Percentiles rank a stretch among this genome's conserved stretches.
Conservation (phyloP, 768 basidiomycete species). For the Serendipita sp. region DNA sequence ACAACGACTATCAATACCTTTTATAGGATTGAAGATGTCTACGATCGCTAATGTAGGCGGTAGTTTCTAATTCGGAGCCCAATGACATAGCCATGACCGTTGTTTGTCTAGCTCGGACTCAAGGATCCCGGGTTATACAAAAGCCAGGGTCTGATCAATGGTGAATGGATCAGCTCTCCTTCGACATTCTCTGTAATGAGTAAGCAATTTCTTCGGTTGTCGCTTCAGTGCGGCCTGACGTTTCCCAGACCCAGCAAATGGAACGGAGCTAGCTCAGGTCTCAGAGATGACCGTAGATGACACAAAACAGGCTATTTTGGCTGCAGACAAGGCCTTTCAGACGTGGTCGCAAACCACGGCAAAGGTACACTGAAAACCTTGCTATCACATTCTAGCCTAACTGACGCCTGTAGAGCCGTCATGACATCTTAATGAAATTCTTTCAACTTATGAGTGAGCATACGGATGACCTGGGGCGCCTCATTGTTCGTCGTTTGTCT, state of each 20-base stretch:
- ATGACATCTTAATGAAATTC: slow-evolving; percentile 70
- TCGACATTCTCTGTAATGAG: slow-evolving; percentile 62
- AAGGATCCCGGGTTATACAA: slow-evolving; percentile 64
- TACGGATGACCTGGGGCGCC: slow-evolving; percentile 69
- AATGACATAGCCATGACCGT: neutral
- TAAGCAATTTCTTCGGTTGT: slow-evolving; percentile 24
- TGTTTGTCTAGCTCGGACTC: slow-evolving; percentile 25
- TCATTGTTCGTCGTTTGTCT: slow-evolving; percentile 47
- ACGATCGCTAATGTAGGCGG: neutral
- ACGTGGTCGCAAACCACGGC: slow-evolving; percentile 79
- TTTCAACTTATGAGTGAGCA: slow-evolving; percentile 67
- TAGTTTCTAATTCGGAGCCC: neutral
- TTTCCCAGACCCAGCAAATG: slow-evolving; percentile 68
- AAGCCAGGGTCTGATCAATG: slow-evolving; percentile 64
- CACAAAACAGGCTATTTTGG: slow-evolving; percentile 69
- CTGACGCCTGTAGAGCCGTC: slow-evolving; percentile 39
- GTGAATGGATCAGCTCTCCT: slow-evolving; percentile 74
- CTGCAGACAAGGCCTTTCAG: slow-evolving; percentile 65
- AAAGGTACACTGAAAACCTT: slow-evolving; percentile 35
- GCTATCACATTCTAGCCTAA: neutral
- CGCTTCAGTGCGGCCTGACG: neutral
- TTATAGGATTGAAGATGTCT: neutral
- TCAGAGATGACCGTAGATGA: slow-evolving; percentile 83
- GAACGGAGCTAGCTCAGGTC: slow-evolving; percentile 64
- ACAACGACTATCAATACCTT: neutral